These are phyloP conservation scores for Penicillium riverlandense DNA, from an alignment of 495 filamentous ascomycete genomes.

Conservation along the genomic window DNA sequence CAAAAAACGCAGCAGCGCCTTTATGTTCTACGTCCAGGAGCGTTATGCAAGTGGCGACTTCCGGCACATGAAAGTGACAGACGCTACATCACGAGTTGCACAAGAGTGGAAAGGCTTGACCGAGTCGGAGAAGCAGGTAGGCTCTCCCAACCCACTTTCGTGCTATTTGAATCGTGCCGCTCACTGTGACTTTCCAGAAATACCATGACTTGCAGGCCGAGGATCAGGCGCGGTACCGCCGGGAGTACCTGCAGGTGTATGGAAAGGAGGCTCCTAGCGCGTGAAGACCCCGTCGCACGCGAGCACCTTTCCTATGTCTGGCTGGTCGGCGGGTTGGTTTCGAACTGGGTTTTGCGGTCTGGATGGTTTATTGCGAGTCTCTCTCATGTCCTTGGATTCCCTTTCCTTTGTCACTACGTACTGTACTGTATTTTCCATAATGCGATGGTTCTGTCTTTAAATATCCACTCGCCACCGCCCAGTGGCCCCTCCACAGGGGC, in stretches of 20 bases:
- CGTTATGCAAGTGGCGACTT: conserved; percentile 42
- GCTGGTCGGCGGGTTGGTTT: not conserved
- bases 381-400: conserved; percentile 7
- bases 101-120: conserved; percentile 51
- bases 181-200: conserved; percentile 13
- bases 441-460: not conserved
- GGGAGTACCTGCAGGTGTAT: conserved; percentile 29
- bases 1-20: conserved; percentile 36
- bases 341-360: not conserved
- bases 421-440: conserved; percentile 5
- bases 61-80: conserved; percentile 18
- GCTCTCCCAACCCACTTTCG: not conserved
- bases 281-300: too few species aligned
- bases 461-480: not conserved
- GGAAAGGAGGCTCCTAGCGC: conserved; percentile 10
- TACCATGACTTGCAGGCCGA: conserved; percentile 10
- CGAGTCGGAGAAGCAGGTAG: conserved; percentile 49
- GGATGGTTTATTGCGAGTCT: conserved; percentile 3
- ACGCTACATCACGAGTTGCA: conserved; percentile 21
- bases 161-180: not conserved
- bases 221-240: conserved; percentile 24
- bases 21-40: conserved; percentile 37
- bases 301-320: too few species aligned
- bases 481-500: conserved; percentile 8
- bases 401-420: conserved; percentile 12